phyloP scores from a whole-genome alignment of 805 yeast genomes.

The Priceomyces fermenticarens region DNA sequence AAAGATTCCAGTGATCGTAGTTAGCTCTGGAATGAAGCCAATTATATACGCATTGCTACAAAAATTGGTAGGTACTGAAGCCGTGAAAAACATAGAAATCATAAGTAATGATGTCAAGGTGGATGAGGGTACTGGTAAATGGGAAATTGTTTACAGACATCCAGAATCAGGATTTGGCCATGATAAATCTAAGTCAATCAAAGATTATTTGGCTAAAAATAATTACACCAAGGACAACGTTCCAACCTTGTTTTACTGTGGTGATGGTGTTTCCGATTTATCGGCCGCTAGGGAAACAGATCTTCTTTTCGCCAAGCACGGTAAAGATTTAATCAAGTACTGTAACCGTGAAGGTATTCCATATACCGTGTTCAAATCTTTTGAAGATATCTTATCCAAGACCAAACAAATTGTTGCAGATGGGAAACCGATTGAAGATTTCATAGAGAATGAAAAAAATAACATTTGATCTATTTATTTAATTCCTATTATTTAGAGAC shows the following conservation, averaged over 20 bases:
- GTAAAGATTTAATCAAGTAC: slow-evolving; percentile 82
- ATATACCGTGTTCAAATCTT: slow-evolving; percentile 76
- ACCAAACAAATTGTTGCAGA: slow-evolving; percentile 50
- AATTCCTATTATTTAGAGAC: too few relatives aligned
- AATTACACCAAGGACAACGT: slow-evolving; percentile 25
- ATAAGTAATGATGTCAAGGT: slow-evolving; percentile 73
- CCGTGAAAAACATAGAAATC: slow-evolving; percentile 69
- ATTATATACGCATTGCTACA: slow-evolving; percentile 75
- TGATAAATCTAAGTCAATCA: slow-evolving; percentile 84
- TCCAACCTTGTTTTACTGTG: slow-evolving; percentile 85
- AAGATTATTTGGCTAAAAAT: slow-evolving; percentile 36
- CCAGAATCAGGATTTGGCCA: slow-evolving; percentile 85
- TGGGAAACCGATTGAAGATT: slow-evolving; percentile 17
- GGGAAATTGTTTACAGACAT: slow-evolving; percentile 87
- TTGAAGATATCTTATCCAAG: slow-evolving; percentile 66
- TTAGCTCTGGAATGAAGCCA: slow-evolving; percentile 93
- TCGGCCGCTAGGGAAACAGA: slow-evolving; percentile 96
- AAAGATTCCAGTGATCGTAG: slow-evolving; percentile 79
- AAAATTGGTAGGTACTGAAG: slow-evolving; percentile 74
- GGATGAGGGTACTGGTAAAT: slow-evolving; percentile 51
- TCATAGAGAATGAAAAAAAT: slow-evolving; percentile 18
- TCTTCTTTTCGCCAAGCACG: slow-evolving; percentile 87
- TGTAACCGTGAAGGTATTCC: slow-evolving; percentile 81
- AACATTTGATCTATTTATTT: background rate
- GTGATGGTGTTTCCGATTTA: slow-evolving; percentile 96